Conservation (phyloP, 768 basidiomycete genomes). For the Arthromyces matolae region DNA sequence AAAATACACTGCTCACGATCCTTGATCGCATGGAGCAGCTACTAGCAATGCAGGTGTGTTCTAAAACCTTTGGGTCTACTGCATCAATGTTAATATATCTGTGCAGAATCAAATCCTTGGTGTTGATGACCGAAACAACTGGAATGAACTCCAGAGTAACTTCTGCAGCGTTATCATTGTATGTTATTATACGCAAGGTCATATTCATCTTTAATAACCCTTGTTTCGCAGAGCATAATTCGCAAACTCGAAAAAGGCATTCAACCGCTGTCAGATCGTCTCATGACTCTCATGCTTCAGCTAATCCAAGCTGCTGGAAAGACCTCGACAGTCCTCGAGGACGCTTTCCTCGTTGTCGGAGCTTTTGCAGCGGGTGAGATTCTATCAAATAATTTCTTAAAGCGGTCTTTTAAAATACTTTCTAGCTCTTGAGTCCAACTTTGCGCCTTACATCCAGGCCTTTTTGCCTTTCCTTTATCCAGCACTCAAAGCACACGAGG, state of each 20-base stretch:
- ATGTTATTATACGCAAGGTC: conserved; percentile 25
- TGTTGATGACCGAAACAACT: conserved; percentile 94
- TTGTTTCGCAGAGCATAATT: conserved; percentile 60
- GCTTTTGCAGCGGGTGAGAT: conserved; percentile 69
- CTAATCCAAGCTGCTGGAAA: conserved; percentile 87
- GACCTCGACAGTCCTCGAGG: conserved; percentile 92
- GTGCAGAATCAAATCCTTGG: conserved; percentile 88
- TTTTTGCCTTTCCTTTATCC: conserved; percentile 85
- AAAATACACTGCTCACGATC: conserved; percentile 76
- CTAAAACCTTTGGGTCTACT: not conserved
- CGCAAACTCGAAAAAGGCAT: conserved; percentile 83
- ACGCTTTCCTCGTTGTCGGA: conserved; percentile 93
- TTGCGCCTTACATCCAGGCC: conserved; percentile 78
- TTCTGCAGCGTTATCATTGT: conserved; percentile 88
- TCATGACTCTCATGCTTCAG: conserved; percentile 88
- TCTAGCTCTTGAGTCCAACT: conserved; percentile 69
- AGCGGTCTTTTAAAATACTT: conserved; percentile 7
- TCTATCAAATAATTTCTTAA: not conserved
- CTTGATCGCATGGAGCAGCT: conserved; percentile 91
- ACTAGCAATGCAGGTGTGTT: conserved; percentile 70
- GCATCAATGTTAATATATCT: not conserved
- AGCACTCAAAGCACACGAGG: conserved; percentile 89
- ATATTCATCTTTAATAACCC: conserved; percentile 4
- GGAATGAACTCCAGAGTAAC: conserved; percentile 97
- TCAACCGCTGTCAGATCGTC: conserved; percentile 84